Evolutionary conservation across 2,329 filamentous ascomycete genomes (phyloP), one percentile per base, ranked within the genome.

Genomic region (Penicillium psychrosexuale): DNA sequence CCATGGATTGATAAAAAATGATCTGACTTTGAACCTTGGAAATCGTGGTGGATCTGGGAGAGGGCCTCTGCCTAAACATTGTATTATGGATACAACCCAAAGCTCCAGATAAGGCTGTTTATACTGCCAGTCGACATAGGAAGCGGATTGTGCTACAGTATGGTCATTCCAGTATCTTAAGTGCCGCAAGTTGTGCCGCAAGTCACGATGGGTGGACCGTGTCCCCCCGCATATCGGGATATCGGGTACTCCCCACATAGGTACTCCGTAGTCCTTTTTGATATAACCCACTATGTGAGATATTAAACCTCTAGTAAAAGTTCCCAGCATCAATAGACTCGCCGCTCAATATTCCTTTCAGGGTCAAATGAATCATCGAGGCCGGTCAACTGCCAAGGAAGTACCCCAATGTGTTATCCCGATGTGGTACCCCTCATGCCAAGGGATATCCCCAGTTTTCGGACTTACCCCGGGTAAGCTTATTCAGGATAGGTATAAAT

Each of bases 391-490:
- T 8, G 12, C 19, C 12, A 39, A 38, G 37, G 13, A 34, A n/a
- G 15, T 34, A 8, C 1, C 37, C 12, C 19, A 15, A 15, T 40
- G 5, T 27, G 8, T 17, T 11, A 7, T 2, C 19, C 27, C n/a
- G 30, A 44, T 19, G 5, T 17, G 15, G 27, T 19, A 53, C 50
- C 50, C 50, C 50, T 47, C 50, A 40, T 47, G 43, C 40, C 50
- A 53, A 39, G 36, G 37, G 50, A 38, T 28, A 22, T 27, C 49
- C 49, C 40, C 34, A 30, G 42, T 34, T 27, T 47, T 47, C 42
- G 50, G 50, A 52, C 34, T 47, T 47, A 27, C 50, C 27, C 50
- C 43, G 43, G 50, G 28, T 31, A 47, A 40, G 4, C 42, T 28
- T n/a, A 22, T 40, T 8, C 12, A 13, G 22, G 22, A 24, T 24